Evolutionary conservation across 164 flowering plant species (phyloP).

Genomic region (Platanus orientalis): DNA sequence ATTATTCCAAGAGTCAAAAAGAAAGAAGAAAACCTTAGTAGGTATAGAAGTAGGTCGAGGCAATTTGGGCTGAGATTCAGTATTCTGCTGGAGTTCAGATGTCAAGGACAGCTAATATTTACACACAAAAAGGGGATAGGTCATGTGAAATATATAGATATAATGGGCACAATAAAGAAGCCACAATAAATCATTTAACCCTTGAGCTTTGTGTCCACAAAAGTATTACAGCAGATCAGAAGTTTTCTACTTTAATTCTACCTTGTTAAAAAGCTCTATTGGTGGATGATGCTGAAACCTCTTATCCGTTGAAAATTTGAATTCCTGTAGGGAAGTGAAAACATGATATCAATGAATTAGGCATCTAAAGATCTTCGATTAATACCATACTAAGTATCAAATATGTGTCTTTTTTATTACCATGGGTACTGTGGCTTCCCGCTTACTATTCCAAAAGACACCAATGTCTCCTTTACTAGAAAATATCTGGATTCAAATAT

Average conservation of each 20-base stretch:
- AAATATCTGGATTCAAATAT: slow-evolving; percentile 54
- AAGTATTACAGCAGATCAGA: background rate
- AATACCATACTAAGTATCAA: slow-evolving; percentile 4
- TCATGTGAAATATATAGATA: background rate
- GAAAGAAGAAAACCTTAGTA: slow-evolving; percentile 43
- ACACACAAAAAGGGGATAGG: slow-evolving; percentile 2
- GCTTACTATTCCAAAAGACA: slow-evolving; percentile 60
- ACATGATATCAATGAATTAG: background rate
- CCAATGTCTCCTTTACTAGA: slow-evolving; percentile 85
- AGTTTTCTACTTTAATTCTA: slow-evolving; percentile 15
- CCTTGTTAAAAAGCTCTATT: slow-evolving; percentile 78
- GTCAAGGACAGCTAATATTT: slow-evolving; percentile 58
- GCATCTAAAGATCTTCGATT: background rate
- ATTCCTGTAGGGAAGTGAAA: slow-evolving; percentile 43
- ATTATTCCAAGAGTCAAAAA: background rate
- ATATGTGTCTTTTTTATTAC: slow-evolving; percentile 27
- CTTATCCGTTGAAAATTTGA: slow-evolving; percentile 60
- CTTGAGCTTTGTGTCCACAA: no score
- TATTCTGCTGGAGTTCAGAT: slow-evolving; percentile 44
- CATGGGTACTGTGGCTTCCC: slow-evolving; percentile 61
- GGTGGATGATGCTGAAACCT: slow-evolving; percentile 59
- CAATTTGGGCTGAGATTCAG: slow-evolving; percentile 32
- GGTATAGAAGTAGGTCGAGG: slow-evolving; percentile 19
- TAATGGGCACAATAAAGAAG: background rate
- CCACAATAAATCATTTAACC: no score